Evolutionary conservation across 768 basidiomycete genomes (phyloP), one percentile per base, ranked within the genome.

Genomic region (Clavulina sp.): DNA sequence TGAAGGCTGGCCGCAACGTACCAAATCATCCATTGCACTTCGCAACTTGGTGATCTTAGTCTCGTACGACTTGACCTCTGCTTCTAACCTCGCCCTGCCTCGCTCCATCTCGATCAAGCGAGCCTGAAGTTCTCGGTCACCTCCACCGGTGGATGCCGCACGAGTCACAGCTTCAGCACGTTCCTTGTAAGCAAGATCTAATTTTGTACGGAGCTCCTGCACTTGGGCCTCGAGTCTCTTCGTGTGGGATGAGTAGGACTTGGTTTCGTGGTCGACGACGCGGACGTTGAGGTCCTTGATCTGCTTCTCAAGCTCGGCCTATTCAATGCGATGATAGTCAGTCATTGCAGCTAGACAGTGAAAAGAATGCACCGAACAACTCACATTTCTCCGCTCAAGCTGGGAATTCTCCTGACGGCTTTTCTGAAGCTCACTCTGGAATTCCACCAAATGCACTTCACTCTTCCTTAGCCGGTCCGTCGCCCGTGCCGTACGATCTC

Each of bases 221-320:
- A 85, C 77, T 28, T 78, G 74, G 51, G 69, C 75, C 55, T 84
- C 83, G 24, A 78, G 66, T 24, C 81, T 75, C 36, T 78, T 70
- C 43, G 77, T 72, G 1, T 69, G 68, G 21, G 56, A 28, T 3
- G 71, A 67, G 56, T 85, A 78, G 3, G 84, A 80, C 59, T 71
- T 81, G 1, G 85, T 84, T 63, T 86, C 85, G 18, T 88, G 70
- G 59, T 88, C 86, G 5, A 84, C 77, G 51, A 89, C 77, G 36
- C 79, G 81, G 38, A 85, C 74, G 55, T 86, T 85, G 30, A 88
- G 66, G 49, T 88, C 87, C 60, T 86, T 87, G 60, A 83, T 71
- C 60, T 85, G 81, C 60, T 85, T 88, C 68, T 89, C 85, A 18
- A 91, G 69, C 56, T 72, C 76, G 7, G 83, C 84, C 87, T 91